Evolutionary conservation across 345 rosid species (phyloP), one percentile per base, ranked within the genome.

Genomic region (Streptanthus diversifolius): DNA sequence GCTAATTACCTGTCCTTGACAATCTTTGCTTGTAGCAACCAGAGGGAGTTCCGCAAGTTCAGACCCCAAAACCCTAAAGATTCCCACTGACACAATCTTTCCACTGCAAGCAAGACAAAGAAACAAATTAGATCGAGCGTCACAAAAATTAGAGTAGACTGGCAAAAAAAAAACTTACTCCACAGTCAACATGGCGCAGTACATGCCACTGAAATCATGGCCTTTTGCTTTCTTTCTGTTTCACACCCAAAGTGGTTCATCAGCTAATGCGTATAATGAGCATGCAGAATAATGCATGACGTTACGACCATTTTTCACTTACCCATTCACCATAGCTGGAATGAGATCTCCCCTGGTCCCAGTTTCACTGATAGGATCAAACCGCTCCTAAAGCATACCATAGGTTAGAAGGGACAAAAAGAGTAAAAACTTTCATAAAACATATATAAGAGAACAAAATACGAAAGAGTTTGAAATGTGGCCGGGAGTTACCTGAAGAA

Each of bases 21-120:
- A 76, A 15, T 84, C 90, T 49, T 70, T 77, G 64, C 82, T 83
- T 18, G 97, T 95, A 44, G 99, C 97, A 66, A 86, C 99, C 45
- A 91, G 66, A 70, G 99, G 99, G 69, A 95, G 87, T 71, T 95
- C 99, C 5, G 99, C 99, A 74, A 90, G 71, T 54, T 95, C 97
- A 67, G 74, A 73, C 73, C 97, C 97, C 8, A 93, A 90, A 61
- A 93, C 72, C 62, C 99, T 82, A 56, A 91, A 80, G 48, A 88
- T 80, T 73, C 91, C 99, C 13, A 87, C 90, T 5, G 93, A 88
- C 33, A 90, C 95, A 1, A 91, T 86, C 51, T 79, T 95, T 61
- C 83, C 85, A 82, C 97, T 95, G 87, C 83, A 78, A 63, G 13
- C 17, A 70, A 66, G 36, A 24, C 21, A 39, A 29, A 15, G 66